phyloP scores from a whole-genome alignment of 352 stramenopile genomes.

The Discostella stelligera region DNA sequence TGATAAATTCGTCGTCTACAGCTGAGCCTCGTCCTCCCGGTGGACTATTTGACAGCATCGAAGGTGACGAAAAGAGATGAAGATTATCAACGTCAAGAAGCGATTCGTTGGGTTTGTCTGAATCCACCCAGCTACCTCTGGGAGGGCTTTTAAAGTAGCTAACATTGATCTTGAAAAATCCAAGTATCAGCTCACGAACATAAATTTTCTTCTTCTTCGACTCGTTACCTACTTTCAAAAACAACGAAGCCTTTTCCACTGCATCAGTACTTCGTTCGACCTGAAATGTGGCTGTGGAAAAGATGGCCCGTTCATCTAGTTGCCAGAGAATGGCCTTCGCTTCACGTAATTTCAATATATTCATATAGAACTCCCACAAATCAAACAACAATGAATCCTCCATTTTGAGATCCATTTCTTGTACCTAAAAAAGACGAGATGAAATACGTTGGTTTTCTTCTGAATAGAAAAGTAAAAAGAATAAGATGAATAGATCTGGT shows the following conservation, averaged over 20 bases:
- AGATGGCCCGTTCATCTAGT: conserved; percentile 6
- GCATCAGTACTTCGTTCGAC: conserved; percentile 16
- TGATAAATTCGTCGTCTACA: conserved; percentile 40
- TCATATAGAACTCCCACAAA: conserved; percentile 76
- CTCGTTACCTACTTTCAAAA: conserved; percentile 26
- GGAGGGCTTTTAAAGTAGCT: conserved; percentile 77
- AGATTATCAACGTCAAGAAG: conserved; percentile 19
- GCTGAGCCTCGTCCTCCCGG: conserved; percentile 1
- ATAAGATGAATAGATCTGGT: conserved; percentile 4
- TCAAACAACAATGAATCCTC: conserved; percentile 79
- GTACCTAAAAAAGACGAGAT: conserved; percentile 48
- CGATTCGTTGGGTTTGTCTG: conserved; percentile 26
- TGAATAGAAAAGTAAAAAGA: neutral
- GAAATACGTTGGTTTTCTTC: neutral
- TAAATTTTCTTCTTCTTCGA: conserved; percentile 70
- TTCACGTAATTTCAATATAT: conserved; percentile 58
- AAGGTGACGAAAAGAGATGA: conserved; percentile 36
- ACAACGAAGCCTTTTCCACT: conserved; percentile 31
- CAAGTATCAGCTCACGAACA: conserved; percentile 73
- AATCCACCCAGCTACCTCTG: conserved; percentile 37
- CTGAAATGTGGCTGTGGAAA: conserved; percentile 18
- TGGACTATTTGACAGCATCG: conserved; percentile 14
- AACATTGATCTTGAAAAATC: conserved; percentile 75
- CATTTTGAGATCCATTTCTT: conserved; percentile 83
- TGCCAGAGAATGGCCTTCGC: conserved; percentile 24